Evolutionary conservation across 164 flowering plant genomes (phyloP).

Genomic region (Aristolochia fimbriata): DNA sequence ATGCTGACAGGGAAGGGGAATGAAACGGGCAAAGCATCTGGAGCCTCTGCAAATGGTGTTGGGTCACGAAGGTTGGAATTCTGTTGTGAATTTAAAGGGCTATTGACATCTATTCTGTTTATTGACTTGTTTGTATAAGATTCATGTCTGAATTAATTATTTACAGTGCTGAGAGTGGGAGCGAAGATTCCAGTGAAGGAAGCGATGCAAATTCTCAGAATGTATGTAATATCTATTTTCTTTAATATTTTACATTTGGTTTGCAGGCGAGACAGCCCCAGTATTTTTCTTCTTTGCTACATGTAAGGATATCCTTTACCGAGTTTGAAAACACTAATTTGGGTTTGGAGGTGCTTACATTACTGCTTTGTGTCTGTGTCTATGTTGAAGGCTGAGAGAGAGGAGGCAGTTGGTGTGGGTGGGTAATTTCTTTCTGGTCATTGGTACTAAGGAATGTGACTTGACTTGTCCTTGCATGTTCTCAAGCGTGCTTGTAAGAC

Average conservation of each 20-base stretch:
- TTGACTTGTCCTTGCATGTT: too few relatives aligned
- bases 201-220: slow-evolving; percentile 23
- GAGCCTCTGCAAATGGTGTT: slow-evolving; percentile 21
- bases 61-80: slow-evolving; percentile 17
- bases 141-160: slow-evolving; percentile 5
- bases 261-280: too few relatives aligned
- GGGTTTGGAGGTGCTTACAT: too few relatives aligned
- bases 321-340: too few relatives aligned
- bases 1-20: slow-evolving; percentile 37
- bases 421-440: too few relatives aligned
- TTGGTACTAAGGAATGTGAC: too few relatives aligned
- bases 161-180: slow-evolving; percentile 24
- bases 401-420: too few relatives aligned
- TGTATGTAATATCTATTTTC: slow-evolving; percentile 10
- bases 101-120: not conserved
- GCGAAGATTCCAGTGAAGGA: slow-evolving; percentile 26
- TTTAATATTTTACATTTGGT: not conserved
- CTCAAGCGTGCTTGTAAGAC: too few relatives aligned
- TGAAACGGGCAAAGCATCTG: slow-evolving; percentile 32
- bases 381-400: too few relatives aligned
- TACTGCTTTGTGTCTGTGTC: too few relatives aligned
- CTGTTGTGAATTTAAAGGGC: not conserved
- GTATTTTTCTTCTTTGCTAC: too few relatives aligned
- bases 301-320: too few relatives aligned
- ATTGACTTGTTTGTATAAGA: slow-evolving; percentile 1